Percentiles rank a stretch among this genome's conserved stretches.
Evolutionary conservation across 2,329 filamentous ascomycete genomes (phyloP).

Genomic region (Simplicillium aogashimaense): DNA sequence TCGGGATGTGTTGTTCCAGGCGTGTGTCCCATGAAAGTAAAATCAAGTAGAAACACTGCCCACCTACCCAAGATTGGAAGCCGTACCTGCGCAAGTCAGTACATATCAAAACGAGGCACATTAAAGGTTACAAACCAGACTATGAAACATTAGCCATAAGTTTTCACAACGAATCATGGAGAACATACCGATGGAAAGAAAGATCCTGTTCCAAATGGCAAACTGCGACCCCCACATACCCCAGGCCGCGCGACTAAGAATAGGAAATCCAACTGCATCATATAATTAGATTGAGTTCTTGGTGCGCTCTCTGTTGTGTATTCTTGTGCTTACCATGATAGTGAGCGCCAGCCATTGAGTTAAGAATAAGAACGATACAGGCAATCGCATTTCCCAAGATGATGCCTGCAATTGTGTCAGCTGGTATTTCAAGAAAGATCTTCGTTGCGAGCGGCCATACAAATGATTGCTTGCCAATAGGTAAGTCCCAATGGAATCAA

Average conservation of each 20-base stretch:
- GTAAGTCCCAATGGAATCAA: constrained; percentile 28
- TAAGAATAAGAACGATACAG: constrained; percentile 26
- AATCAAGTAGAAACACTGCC: constrained; percentile 33
- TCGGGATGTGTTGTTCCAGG: constrained; percentile 29
- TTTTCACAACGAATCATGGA: background rate
- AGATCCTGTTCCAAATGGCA: constrained; percentile 30
- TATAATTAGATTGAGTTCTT: too few relatives aligned
- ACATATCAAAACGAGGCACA: background rate
- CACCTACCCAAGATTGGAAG: constrained; percentile 36
- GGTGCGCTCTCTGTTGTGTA: too few relatives aligned
- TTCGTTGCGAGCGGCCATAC: constrained; percentile 12
- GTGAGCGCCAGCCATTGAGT: constrained; percentile 30
- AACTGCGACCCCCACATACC: constrained; percentile 32
- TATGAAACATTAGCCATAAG: constrained; percentile 6
- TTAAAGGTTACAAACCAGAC: constrained; percentile 12
- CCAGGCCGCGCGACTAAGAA: constrained; percentile 26
- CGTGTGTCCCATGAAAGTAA: constrained; percentile 33
- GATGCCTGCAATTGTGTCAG: constrained; percentile 14
- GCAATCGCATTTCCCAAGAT: constrained; percentile 27
- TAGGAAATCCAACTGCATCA: constrained; percentile 24
- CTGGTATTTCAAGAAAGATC: background rate
- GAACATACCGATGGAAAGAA: constrained; percentile 26
- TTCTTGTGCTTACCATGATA: constrained; percentile 23
- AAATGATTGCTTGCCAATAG: constrained; percentile 33
- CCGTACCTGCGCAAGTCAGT: constrained; percentile 20